phyloP scores from a whole-genome alignment of 306 rosid genomes.

The Vicia sativa region DNA sequence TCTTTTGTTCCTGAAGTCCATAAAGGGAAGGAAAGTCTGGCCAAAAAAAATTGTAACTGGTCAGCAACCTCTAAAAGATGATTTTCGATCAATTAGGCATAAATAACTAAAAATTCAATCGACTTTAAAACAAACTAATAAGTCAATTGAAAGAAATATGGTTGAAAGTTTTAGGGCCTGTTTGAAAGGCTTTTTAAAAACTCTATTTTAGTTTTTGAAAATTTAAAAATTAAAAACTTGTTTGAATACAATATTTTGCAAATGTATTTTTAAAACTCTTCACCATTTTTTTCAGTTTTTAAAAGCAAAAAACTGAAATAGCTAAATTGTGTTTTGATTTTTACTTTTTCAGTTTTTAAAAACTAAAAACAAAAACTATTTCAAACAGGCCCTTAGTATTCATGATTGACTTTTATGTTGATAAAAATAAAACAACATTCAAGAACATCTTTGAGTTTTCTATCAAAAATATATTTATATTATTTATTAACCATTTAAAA shows the following conservation, averaged over 20 bases:
- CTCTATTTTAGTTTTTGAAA: too few relatives aligned
- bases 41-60: slow-evolving; percentile 6
- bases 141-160: neutral
- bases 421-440: neutral
- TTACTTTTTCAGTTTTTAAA: too few relatives aligned
- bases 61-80: neutral
- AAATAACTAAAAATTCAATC: neutral
- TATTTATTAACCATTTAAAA: neutral
- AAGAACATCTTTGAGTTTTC: neutral
- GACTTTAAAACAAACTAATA: neutral
- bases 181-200: too few relatives aligned
- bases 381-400: too few relatives aligned
- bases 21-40: slow-evolving; percentile 65
- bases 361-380: too few relatives aligned
- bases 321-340: too few relatives aligned
- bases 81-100: neutral
- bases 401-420: neutral
- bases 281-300: too few relatives aligned
- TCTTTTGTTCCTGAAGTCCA: slow-evolving; percentile 54
- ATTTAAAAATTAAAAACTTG: too few relatives aligned
- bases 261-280: too few relatives aligned
- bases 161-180: neutral
- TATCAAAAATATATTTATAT: neutral
- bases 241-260: too few relatives aligned
- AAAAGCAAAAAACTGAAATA: too few relatives aligned